Percentiles rank a stretch among this genome's conserved stretches.
Evolutionary conservation across 805 yeast genomes (phyloP).

Genomic region (Zygoascus tannicola): DNA sequence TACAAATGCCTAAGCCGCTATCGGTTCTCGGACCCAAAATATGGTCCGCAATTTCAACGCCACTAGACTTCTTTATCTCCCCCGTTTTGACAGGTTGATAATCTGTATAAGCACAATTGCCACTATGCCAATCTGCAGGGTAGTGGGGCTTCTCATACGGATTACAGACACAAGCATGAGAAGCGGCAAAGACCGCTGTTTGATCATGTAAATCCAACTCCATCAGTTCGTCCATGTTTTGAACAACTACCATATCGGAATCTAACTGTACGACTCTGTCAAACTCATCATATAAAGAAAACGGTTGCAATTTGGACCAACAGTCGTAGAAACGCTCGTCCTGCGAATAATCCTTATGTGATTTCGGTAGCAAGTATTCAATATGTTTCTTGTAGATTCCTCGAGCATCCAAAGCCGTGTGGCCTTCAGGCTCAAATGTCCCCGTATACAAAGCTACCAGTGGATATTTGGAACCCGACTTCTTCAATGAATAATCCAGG

Average conservation of each 20-base stretch:
- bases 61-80: constrained; percentile 15
- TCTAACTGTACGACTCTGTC: constrained; percentile 49
- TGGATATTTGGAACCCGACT: constrained; percentile 39
- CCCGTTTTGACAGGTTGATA: constrained; percentile 7
- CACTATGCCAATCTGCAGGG: constrained; percentile 43
- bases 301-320: constrained; percentile 53
- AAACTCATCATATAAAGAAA: constrained; percentile 37
- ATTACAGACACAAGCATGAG: constrained; percentile 56
- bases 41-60: constrained; percentile 11
- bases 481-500: constrained; percentile 38
- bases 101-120: constrained; percentile 42
- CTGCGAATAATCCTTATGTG: constrained; percentile 36
- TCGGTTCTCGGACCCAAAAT: constrained; percentile 35
- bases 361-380: constrained; percentile 36
- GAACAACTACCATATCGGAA: constrained; percentile 48
- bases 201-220: constrained; percentile 32
- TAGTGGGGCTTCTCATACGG: constrained; percentile 45
- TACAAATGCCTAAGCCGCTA: constrained; percentile 41
- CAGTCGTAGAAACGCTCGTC: constrained; percentile 52
- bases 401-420: constrained; percentile 31
- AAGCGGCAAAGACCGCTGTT: constrained; percentile 41
- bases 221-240: constrained; percentile 54
- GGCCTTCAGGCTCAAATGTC: constrained; percentile 36
- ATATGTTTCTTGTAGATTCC: constrained; percentile 36
- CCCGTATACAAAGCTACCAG: constrained; percentile 46